Evolutionary conservation across 495 filamentous ascomycete species (phyloP).

Genomic region (Hypoxylon trugodes): DNA sequence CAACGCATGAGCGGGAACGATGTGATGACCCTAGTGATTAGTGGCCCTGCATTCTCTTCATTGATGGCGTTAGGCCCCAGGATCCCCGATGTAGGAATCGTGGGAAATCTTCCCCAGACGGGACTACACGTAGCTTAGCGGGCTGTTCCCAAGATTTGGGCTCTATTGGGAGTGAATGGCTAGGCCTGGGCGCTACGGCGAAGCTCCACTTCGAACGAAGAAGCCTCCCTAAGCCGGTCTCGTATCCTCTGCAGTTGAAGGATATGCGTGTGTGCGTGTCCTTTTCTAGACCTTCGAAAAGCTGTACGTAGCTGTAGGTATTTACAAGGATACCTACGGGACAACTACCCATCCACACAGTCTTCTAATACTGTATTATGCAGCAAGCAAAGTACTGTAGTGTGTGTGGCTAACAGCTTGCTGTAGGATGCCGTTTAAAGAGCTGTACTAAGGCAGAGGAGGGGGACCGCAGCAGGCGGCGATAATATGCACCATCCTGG

Average conservation of each 20-base stretch:
- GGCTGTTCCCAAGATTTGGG: constrained; percentile 41
- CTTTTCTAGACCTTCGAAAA: constrained; percentile 38
- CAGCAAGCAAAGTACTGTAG: constrained; percentile 7
- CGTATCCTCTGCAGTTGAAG: constrained; percentile 41
- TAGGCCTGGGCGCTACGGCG: constrained; percentile 33
- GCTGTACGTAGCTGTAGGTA: constrained; percentile 29
- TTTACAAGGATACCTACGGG: constrained; percentile 31
- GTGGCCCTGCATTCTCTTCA: constrained; percentile 33
- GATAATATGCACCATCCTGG: constrained; percentile 34
- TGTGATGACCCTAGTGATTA: constrained; percentile 39
- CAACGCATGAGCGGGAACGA: constrained; percentile 43
- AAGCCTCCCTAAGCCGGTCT: constrained; percentile 39
- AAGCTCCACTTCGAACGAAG: constrained; percentile 30
- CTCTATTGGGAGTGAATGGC: constrained; percentile 35
- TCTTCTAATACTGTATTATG: constrained; percentile 37
- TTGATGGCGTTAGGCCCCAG: constrained; percentile 38
- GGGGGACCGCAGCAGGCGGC: constrained; percentile 7
- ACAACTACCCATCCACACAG: constrained; percentile 39
- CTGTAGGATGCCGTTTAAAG: constrained; percentile 23
- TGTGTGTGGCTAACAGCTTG: constrained; percentile 16
- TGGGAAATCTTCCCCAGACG: constrained; percentile 38
- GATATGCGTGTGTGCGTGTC: constrained; percentile 42
- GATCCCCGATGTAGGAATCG: constrained; percentile 41
- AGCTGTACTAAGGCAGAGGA: constrained; percentile 9
- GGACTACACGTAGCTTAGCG: constrained; percentile 42